A percentile compares a stretch with the other conserved stretches of the same genome.
These are phyloP conservation scores for Echites panduratus DNA, from an alignment of 257 asterid species.

Conservation along the genomic window DNA sequence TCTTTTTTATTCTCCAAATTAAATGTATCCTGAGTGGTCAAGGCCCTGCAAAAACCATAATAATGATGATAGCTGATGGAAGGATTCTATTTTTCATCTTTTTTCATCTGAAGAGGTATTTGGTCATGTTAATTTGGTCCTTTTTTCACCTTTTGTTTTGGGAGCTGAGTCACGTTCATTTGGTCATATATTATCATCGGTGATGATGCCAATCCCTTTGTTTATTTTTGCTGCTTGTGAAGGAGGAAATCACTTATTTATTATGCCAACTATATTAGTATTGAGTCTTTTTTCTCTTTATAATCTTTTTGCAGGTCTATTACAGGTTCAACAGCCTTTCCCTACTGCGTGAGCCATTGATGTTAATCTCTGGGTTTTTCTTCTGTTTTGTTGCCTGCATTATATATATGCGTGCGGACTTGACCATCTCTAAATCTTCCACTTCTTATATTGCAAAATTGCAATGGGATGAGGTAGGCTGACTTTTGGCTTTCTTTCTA, in stretches of 20 bases:
- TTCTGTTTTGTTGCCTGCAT: constrained; percentile 72
- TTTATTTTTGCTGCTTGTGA: neutral
- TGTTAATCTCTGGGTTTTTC: constrained; percentile 88
- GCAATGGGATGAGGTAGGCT: constrained; percentile 93
- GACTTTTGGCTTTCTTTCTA: constrained; percentile 8
- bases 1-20: neutral
- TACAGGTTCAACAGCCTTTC: constrained; percentile 82
- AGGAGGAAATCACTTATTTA: neutral
- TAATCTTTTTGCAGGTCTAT: constrained; percentile 51
- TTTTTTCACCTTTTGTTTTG: neutral
- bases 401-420: constrained; percentile 68
- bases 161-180: neutral
- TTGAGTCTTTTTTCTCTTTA: constrained; percentile 9
- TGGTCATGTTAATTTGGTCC: too few species aligned
- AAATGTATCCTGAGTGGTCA: neutral
- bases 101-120: neutral
- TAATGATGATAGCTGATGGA: neutral
- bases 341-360: constrained; percentile 76
- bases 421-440: constrained; percentile 90
- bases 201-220: neutral
- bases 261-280: neutral
- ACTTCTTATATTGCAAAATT: constrained; percentile 82
- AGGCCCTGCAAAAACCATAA: neutral
- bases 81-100: neutral
- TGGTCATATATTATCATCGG: neutral